Evolutionary conservation across 2,329 filamentous ascomycete genomes (phyloP), one percentile per base, ranked within the genome.

Genomic region (Nothomitra cinnamomea): DNA sequence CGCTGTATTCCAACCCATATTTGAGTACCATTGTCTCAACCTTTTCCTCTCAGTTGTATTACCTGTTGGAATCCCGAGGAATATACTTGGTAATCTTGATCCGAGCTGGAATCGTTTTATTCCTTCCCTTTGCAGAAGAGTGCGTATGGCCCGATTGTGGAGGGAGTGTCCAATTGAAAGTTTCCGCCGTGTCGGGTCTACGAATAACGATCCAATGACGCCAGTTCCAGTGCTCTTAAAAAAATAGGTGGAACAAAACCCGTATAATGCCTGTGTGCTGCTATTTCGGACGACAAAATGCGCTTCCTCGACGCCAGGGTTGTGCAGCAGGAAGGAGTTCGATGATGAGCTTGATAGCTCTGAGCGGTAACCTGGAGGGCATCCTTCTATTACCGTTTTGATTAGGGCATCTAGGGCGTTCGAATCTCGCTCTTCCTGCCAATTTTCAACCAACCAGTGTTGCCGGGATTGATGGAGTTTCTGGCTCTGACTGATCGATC

Each of bases 271-370:
- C 57, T 87, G 83, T 0, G 89, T 96, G 65, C 85, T 94, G 69
- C 86, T 94, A 64, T 95, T 96, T 19, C 89, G 79, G 32, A 96
- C 89, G 7, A 95, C 88, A 62, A 90, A 94, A 65, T 96, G 89
- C 0, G 81, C 73, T 66, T 95, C 87, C 54, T 85, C 79, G 25
- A 94, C 76, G 47, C 82, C 77, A 0, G 78, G 72, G 59, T 81
- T 80, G 58, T 75, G 78, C 1, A 95, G 70, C 55, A 88, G 77
- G 64, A 96, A 94, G 0, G 85, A 85, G 48, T 77, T 77, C 1
- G 87, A 82, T 1, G 75, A 82, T 2, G 85, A 80, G 36, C 80
- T 78, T 28, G 77, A 74, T 4, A 94, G 68, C 61, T 88, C 76
- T 1, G 77, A 87, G 21, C 78, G 78, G 45, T 87, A 74, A 35